phyloP scores from a whole-genome alignment of 768 basidiomycete genomes.

The Pleurotus tuoliensis region DNA sequence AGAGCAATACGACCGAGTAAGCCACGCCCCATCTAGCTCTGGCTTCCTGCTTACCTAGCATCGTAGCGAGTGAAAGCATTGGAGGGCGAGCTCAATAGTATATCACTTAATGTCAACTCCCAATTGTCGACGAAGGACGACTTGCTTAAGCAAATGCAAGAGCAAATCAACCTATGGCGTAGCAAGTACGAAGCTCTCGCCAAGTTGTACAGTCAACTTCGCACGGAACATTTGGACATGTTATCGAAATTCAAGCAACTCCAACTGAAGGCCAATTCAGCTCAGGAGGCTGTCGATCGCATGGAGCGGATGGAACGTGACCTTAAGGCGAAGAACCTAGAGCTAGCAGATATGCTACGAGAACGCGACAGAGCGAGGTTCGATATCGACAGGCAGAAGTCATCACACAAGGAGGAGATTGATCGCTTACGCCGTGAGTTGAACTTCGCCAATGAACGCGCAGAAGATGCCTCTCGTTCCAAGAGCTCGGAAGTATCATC shows the following conservation, averaged over 20 bases:
- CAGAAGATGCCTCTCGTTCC: constrained; percentile 85
- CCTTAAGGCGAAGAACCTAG: constrained; percentile 96
- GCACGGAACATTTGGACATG: constrained; percentile 96
- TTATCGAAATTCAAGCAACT: constrained; percentile 95
- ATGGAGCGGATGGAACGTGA: constrained; percentile 99
- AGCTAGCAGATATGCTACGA: constrained; percentile 97
- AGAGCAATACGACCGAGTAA: constrained; percentile 93
- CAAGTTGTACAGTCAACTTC: constrained; percentile 96
- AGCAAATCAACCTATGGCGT: constrained; percentile 95
- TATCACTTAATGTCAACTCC: constrained; percentile 71
- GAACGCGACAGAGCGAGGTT: constrained; percentile 95
- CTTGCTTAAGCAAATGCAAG: constrained; percentile 90
- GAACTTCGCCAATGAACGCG: constrained; percentile 95
- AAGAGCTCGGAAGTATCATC: constrained; percentile 91
- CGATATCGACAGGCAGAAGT: constrained; percentile 90
- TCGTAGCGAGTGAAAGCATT: constrained; percentile 89
- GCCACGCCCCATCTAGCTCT: constrained; percentile 22
- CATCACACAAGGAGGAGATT: constrained; percentile 91
- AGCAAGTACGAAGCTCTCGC: constrained; percentile 99
- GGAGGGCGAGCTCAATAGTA: constrained; percentile 80
- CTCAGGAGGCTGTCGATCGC: constrained; percentile 94
- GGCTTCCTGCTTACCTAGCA: constrained; percentile 8
- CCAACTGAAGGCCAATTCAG: constrained; percentile 97
- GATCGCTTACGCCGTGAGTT: constrained; percentile 91
- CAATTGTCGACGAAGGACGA: constrained; percentile 94